Evolutionary conservation across 2,329 filamentous ascomycete species (phyloP).

Genomic region (Pseudopyricularia cyperi): DNA sequence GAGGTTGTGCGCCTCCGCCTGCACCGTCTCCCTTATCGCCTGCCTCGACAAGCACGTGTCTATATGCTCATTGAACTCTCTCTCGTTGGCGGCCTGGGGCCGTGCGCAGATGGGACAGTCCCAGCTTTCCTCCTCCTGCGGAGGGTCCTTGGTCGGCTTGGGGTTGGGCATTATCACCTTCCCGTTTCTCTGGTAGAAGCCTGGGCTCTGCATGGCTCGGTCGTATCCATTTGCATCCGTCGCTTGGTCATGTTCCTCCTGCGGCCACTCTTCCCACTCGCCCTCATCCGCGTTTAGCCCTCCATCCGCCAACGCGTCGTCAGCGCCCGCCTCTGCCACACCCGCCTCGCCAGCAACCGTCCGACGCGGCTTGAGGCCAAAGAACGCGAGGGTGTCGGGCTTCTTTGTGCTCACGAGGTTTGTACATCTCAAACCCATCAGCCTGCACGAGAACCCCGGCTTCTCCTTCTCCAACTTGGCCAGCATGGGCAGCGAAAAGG

Average conservation of each 20-base stretch:
- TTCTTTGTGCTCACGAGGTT: conserved; percentile 80
- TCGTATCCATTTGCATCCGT: conserved; percentile 21
- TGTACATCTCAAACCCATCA: conserved; percentile 84
- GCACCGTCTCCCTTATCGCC: conserved; percentile 73
- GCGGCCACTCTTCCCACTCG: not conserved
- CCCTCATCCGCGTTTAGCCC: not conserved
- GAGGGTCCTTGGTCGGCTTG: conserved; percentile 20
- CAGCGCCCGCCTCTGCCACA: conserved; percentile 5
- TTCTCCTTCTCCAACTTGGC: conserved; percentile 73
- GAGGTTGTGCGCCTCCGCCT: conserved; percentile 18
- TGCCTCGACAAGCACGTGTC: conserved; percentile 79
- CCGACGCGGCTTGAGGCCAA: conserved; percentile 43
- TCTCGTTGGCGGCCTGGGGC: conserved; percentile 63
- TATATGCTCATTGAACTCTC: conserved; percentile 78
- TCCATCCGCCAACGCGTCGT: not conserved
- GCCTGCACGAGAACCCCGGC: conserved; percentile 61
- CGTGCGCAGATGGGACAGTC: conserved; percentile 78
- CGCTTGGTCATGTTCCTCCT: not conserved
- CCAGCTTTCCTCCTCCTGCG: conserved; percentile 47
- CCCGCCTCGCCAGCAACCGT: conserved; percentile 9
- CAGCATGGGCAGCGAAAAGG: conserved; percentile 69
- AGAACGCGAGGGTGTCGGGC: conserved; percentile 63
- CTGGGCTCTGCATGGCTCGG: conserved; percentile 33
- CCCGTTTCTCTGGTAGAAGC: conserved; percentile 25
- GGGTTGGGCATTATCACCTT: conserved; percentile 40